Evolutionary conservation across 208 protist genomes (phyloP).

Genomic region (Phytomonas sp.): DNA sequence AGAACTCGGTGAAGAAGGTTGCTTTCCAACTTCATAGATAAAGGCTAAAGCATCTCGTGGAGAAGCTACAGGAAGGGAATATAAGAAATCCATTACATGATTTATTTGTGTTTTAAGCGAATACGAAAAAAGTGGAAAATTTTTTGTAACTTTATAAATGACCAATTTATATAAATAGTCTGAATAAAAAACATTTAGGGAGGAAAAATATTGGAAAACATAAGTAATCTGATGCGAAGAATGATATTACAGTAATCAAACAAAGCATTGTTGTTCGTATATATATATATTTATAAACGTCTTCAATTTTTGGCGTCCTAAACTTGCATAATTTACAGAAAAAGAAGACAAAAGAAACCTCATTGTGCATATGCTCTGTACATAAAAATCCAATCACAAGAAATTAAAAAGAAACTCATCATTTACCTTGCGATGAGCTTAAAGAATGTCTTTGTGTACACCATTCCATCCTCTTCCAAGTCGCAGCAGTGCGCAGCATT

Average conservation of each 20-base stretch:
- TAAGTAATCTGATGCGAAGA: not conserved
- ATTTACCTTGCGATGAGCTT: constrained; percentile 7
- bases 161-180: too few species aligned
- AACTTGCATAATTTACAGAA: not conserved
- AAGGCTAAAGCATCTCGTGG: not conserved
- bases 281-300: not conserved
- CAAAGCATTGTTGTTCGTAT: not conserved
- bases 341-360: not conserved
- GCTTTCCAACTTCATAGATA: constrained; percentile 13
- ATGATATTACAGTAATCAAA: not conserved
- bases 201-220: not conserved
- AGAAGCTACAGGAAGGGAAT: not conserved
- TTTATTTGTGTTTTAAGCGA: not conserved
- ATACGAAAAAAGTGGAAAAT: too few species aligned
- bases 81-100: not conserved
- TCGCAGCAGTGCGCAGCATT: constrained; percentile 96
- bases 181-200: constrained; percentile 6
- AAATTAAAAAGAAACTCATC: not conserved
- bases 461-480: constrained; percentile 81
- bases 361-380: not conserved
- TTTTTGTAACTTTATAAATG: too few species aligned
- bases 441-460: constrained; percentile 83
- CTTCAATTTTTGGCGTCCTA: not conserved
- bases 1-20: not conserved
- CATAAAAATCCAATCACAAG: not conserved